A percentile compares a stretch with the other conserved stretches of the same genome.
Evolutionary conservation across 2,329 filamentous ascomycete genomes (phyloP).

Genomic region (Neoascochyta sp.): DNA sequence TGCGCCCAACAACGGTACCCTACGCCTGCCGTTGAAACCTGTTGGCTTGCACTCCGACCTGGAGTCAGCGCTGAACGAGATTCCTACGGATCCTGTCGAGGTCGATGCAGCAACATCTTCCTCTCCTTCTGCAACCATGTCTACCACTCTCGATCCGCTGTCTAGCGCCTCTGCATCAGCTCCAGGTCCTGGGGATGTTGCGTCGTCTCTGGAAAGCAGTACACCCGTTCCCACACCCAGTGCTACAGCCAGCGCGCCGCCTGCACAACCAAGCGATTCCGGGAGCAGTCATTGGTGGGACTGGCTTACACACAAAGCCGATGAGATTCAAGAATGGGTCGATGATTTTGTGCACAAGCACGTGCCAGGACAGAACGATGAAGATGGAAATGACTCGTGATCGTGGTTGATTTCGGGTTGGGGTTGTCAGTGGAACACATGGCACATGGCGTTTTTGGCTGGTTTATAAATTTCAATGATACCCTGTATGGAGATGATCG

Average conservation of each 20-base stretch:
- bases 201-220: slow-evolving; percentile 7
- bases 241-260: slow-evolving; percentile 13
- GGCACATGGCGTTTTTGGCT: not conserved
- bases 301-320: slow-evolving; percentile 37
- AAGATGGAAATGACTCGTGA: slow-evolving; percentile 1
- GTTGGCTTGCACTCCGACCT: slow-evolving; percentile 58
- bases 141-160: slow-evolving; percentile 12
- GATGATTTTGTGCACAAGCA: slow-evolving; percentile 32
- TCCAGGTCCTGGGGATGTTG: slow-evolving; percentile 16
- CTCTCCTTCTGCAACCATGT: slow-evolving; percentile 12
- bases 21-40: slow-evolving; percentile 66
- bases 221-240: slow-evolving; percentile 8
- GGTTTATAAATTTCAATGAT: slow-evolving; percentile 3
- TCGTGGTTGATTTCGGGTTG: not conserved
- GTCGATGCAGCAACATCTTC: slow-evolving; percentile 6
- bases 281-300: slow-evolving; percentile 31
- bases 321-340: slow-evolving; percentile 36
- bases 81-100: slow-evolving; percentile 52
- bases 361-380: slow-evolving; percentile 14
- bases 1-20: slow-evolving; percentile 80
- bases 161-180: slow-evolving; percentile 22
- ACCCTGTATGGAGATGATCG: no score
- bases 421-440: no score
- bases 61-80: slow-evolving; percentile 45
- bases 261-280: slow-evolving; percentile 9